Conservation (phyloP, 2,329 filamentous ascomycete genomes). For the Fusarium udum region DNA sequence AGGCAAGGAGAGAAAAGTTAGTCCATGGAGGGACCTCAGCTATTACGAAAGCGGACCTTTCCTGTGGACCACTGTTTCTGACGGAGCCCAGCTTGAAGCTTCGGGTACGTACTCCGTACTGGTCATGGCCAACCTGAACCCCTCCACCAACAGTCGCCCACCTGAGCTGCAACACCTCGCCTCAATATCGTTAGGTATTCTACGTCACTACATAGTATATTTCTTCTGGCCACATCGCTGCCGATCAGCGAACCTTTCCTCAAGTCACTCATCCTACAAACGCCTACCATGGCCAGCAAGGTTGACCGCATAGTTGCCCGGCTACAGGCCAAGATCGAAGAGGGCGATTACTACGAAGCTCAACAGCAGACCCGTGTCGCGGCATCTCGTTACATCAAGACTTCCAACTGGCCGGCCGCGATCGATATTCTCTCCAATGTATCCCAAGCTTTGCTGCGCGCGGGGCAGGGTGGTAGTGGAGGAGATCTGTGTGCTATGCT, state of each 20-base stretch:
- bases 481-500: conserved; percentile 89
- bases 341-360: conserved; percentile 96
- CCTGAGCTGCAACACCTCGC: conserved; percentile 20
- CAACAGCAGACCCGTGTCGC: conserved; percentile 98
- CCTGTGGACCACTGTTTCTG: neutral
- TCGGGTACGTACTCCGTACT: conserved; percentile 20
- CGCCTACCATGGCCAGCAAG: conserved; percentile 51
- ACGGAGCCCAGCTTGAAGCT: conserved; percentile 13
- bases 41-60: conserved; percentile 16
- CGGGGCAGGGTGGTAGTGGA: conserved; percentile 92
- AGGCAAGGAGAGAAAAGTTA: neutral
- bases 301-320: conserved; percentile 64
- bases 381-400: conserved; percentile 91
- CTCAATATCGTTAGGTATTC: conserved; percentile 23
- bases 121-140: conserved; percentile 27
- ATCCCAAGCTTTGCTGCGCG: conserved; percentile 84
- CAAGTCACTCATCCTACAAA: neutral
- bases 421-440: conserved; percentile 88
- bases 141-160: conserved; percentile 28
- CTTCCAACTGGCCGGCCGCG: conserved; percentile 83
- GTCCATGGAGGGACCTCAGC: neutral
- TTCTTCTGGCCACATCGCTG: neutral
- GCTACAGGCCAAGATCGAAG: conserved; percentile 86
- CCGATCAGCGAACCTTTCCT: neutral
- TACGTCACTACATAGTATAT: conserved; percentile 28